Conservation (phyloP, 1,139 yeast species). For the Candida sp. region DNA sequence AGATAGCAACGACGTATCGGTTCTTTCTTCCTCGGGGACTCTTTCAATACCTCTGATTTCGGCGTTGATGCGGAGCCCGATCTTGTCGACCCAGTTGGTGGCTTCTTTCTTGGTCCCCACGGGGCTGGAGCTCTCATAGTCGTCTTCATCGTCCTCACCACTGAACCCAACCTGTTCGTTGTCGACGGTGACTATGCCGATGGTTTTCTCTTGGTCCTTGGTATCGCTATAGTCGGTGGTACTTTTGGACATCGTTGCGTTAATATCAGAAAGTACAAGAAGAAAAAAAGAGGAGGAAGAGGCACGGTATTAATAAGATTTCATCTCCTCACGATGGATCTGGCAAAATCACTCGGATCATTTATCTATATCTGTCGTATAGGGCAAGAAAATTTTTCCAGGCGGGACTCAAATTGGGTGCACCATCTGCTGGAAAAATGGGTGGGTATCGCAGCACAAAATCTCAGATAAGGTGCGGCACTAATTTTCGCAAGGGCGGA, state of each 20-base stretch:
- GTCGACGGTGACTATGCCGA: neutral
- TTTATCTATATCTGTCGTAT: neutral
- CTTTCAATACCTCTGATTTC: constrained; percentile 54
- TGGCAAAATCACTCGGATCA: neutral
- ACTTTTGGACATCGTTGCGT: neutral
- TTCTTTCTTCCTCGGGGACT: constrained; percentile 46
- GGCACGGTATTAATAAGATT: no score
- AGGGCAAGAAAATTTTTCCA: neutral
- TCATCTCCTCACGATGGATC: no score
- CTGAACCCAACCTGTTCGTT: neutral
- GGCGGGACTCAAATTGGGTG: neutral
- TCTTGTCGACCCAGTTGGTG: constrained; percentile 26
- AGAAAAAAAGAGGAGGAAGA: neutral
- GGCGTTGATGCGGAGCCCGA: constrained; percentile 39
- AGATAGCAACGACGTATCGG: constrained; percentile 22
- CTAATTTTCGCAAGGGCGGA: neutral
- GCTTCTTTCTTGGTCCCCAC: constrained; percentile 2
- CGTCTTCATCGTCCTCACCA: neutral
- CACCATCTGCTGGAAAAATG: neutral
- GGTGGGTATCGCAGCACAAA: neutral
- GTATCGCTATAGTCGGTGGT: neutral
- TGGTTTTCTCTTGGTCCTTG: constrained; percentile 2
- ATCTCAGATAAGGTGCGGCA: neutral
- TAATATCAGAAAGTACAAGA: neutral
- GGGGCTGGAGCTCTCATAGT: neutral